Evolutionary conservation across 1,284 basidiomycete species (phyloP).

Genomic region (Heterobasidion annosum): DNA sequence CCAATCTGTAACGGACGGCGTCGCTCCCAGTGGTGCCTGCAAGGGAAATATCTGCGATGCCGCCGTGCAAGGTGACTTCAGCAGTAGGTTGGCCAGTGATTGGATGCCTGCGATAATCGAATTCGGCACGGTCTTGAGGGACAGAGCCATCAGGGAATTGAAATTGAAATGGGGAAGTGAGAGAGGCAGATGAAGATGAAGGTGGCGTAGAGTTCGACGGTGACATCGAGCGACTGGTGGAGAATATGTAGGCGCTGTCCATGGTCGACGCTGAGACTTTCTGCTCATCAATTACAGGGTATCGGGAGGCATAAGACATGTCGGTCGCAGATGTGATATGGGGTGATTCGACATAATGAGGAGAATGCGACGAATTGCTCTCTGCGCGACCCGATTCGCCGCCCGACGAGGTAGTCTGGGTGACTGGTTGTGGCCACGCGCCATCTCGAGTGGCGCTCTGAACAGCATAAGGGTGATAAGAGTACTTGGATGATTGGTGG

Average conservation of each 20-base stretch:
- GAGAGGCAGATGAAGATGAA: constrained; percentile 52
- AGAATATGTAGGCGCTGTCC: constrained; percentile 48
- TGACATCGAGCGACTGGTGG: constrained; percentile 64
- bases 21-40: constrained; percentile 35
- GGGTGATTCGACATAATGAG: constrained; percentile 47
- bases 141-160: constrained; percentile 42
- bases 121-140: constrained; percentile 49
- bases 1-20: constrained; percentile 51
- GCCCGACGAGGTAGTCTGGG: constrained; percentile 32
- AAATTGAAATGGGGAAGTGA: constrained; percentile 59
- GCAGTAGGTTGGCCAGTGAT: constrained; percentile 29
- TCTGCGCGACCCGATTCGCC: constrained; percentile 34
- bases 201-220: constrained; percentile 54
- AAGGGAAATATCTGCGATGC: constrained; percentile 63
- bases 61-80: constrained; percentile 61
- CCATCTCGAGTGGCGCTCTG: constrained; percentile 40
- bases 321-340: constrained; percentile 44
- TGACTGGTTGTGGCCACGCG: constrained; percentile 38
- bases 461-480: constrained; percentile 42
- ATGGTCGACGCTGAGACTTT: constrained; percentile 51
- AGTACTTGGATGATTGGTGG: constrained; percentile 38
- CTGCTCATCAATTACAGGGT: constrained; percentile 45
- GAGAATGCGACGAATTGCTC: constrained; percentile 41
- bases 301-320: constrained; percentile 42
- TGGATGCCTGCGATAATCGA: constrained; percentile 53